Conservation (phyloP, 768 basidiomycete genomes). For the Botryobasidium botryosum region DNA sequence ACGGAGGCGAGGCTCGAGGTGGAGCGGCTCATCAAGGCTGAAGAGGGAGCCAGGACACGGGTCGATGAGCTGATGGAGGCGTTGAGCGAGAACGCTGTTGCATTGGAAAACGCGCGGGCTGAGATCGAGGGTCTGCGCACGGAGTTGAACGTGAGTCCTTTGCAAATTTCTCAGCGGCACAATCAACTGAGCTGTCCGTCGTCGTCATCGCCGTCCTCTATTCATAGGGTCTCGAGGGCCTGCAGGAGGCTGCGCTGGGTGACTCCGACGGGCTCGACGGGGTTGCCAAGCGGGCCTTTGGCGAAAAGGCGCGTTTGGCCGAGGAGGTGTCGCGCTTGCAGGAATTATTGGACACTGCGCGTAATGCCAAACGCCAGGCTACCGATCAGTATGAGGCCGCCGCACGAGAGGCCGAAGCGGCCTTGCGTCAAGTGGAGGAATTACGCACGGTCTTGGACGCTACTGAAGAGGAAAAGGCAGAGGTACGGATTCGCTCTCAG, state of each 20-base stretch:
- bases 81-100: slow-evolving; percentile 66
- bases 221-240: slow-evolving; percentile 47
- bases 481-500: slow-evolving; percentile 9
- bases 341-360: too few species aligned
- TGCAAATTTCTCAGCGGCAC: neutral
- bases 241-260: slow-evolving; percentile 22
- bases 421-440: neutral
- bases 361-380: too few species aligned
- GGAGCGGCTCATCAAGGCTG: slow-evolving; percentile 44
- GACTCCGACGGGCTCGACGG: slow-evolving; percentile 13
- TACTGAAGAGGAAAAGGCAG: slow-evolving; percentile 14
- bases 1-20: slow-evolving; percentile 45
- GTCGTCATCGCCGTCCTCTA: neutral
- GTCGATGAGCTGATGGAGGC: slow-evolving; percentile 84
- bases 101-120: slow-evolving; percentile 75
- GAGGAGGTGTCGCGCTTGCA: slow-evolving; percentile 13
- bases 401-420: slow-evolving; percentile 2
- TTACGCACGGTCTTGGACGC: slow-evolving; percentile 5
- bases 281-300: slow-evolving; percentile 12
- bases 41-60: slow-evolving; percentile 41
- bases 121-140: slow-evolving; percentile 69
- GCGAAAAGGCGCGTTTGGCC: slow-evolving; percentile 10
- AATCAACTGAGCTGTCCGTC: neutral
- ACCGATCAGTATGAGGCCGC: slow-evolving; percentile 7
- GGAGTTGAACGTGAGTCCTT: slow-evolving; percentile 51